These are phyloP conservation scores for Daedaleopsis sinensis DNA, from an alignment of 768 basidiomycete genomes.

Conservation along the genomic window DNA sequence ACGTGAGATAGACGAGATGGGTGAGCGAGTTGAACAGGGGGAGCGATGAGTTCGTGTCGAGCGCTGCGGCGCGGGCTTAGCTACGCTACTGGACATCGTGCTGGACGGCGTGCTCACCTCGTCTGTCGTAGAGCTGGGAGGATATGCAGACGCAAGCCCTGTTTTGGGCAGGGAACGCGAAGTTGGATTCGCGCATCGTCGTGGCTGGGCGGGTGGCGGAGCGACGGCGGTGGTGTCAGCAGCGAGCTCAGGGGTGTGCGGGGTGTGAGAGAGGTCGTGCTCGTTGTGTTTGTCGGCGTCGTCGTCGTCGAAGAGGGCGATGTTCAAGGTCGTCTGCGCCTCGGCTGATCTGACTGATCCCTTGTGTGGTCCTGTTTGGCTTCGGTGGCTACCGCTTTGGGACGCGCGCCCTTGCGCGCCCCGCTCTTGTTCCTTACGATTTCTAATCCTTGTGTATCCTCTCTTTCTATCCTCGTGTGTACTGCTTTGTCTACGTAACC, in stretches of 20 bases:
- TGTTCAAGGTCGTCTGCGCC: conserved; percentile 26
- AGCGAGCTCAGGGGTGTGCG: not conserved
- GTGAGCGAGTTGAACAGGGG: conserved; percentile 93
- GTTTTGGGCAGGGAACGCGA: conserved; percentile 92
- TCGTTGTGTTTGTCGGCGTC: conserved; percentile 21
- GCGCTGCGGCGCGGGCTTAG: conserved; percentile 34
- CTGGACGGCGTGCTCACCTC: conserved; percentile 61
- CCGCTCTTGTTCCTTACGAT: too few species aligned
- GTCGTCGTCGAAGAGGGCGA: conserved; percentile 26
- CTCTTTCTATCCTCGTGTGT: too few species aligned
- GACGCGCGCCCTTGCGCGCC: too few species aligned
- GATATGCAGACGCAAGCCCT: conserved; percentile 95
- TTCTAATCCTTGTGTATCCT: too few species aligned
- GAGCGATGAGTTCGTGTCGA: conserved; percentile 58
- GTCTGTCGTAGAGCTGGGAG: conserved; percentile 90
- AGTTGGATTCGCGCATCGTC: conserved; percentile 91
- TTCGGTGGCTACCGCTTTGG: conserved; percentile 13
- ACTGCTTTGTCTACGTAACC: too few species aligned
- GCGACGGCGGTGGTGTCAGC: not conserved
- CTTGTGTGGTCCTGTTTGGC: conserved; percentile 28
- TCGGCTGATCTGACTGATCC: conserved; percentile 31
- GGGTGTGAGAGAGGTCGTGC: conserved; percentile 13
- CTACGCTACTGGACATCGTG: conserved; percentile 1
- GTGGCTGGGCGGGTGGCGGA: conserved; percentile 6
- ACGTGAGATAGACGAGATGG: conserved; percentile 94